Evolutionary conservation across 768 basidiomycete genomes (phyloP).

Genomic region (Xanthoconium stramineum): DNA sequence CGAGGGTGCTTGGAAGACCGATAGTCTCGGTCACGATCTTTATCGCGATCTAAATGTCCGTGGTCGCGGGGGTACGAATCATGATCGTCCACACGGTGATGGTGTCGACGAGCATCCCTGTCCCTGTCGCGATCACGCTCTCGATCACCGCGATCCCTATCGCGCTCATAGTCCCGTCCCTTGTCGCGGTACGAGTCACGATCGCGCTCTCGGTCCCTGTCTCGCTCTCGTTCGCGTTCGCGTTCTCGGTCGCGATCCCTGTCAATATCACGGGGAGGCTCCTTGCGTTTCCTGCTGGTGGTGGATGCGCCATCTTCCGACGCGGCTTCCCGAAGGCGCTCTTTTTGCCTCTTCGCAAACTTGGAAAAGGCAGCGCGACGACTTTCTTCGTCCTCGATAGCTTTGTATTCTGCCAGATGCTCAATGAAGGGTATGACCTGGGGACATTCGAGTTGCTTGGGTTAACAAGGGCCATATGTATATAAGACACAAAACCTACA

Average conservation of each 20-base stretch:
- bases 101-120: constrained; percentile 34
- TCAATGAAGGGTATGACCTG: constrained; percentile 76
- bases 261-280: constrained; percentile 54
- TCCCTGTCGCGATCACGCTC: constrained; percentile 45
- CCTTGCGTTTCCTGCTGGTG: constrained; percentile 78
- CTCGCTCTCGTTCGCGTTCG: constrained; percentile 32
- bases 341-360: constrained; percentile 90
- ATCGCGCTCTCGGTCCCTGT: constrained; percentile 17
- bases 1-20: constrained; percentile 46
- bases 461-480: neutral
- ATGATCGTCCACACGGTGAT: constrained; percentile 35
- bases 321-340: constrained; percentile 69
- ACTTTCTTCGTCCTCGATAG: constrained; percentile 83
- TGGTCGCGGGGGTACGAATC: constrained; percentile 33
- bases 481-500: constrained; percentile 42
- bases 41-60: constrained; percentile 33
- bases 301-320: constrained; percentile 83
- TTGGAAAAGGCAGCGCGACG: constrained; percentile 81
- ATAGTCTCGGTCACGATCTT: constrained; percentile 40
- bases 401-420: constrained; percentile 82
- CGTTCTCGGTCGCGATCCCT: constrained; percentile 45
- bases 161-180: constrained; percentile 18
- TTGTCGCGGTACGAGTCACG: neutral
- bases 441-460: neutral
- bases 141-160: constrained; percentile 34